These are phyloP conservation scores for Helianthus annuus DNA, from an alignment of 129 eudicot species.

Conservation along the genomic window HanXRQr2.0-SUNRISE NC_035446.2:23347635-23348134, in stretches of 20 bases:
- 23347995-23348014: conserved; percentile 66
- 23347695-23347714: conserved; percentile 1
- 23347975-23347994: conserved; percentile 55
- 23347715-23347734: not conserved
- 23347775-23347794: not conserved
- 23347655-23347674: not conserved
- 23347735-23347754: not conserved
- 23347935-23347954: conserved; percentile 53
- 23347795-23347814: not conserved
- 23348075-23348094: conserved; percentile 91
- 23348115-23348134: no score
- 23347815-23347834: conserved; percentile 9
- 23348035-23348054: not conserved
- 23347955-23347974: conserved; percentile 54
- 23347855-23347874: conserved; percentile 15
- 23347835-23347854: conserved; percentile 23
- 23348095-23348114: conserved; percentile 43
- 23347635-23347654: no score
- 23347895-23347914: conserved; percentile 66
- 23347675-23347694: conserved; percentile 9
- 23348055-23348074: conserved; percentile 26
- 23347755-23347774: not conserved
- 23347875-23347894: conserved; percentile 35
- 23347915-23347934: conserved; percentile 47
- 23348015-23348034: no score